A percentile compares a stretch with the other conserved stretches of the same genome.
Conservation (phyloP, 306 rosid species). For the Cyclanthera cordifolia region DNA sequence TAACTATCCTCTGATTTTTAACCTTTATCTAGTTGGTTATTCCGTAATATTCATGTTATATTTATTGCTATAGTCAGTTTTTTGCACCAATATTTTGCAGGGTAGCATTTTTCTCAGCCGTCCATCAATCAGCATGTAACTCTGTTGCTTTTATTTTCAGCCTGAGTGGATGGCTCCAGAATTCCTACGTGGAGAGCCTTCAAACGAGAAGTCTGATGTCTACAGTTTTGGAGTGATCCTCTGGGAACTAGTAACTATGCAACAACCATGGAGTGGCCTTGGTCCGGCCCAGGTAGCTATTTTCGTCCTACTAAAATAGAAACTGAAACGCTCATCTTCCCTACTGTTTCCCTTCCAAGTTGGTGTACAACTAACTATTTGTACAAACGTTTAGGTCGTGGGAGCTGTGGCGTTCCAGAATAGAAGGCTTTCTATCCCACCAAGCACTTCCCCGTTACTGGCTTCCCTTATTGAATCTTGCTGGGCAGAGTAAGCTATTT, state of each 20-base stretch:
- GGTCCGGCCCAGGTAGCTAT: constrained; percentile 64
- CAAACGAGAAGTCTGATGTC: too few species aligned
- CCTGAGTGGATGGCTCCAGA: constrained; percentile 99
- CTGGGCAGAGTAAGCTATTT: constrained; percentile 79
- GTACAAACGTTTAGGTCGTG: constrained; percentile 54
- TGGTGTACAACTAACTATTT: neutral
- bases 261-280: constrained; percentile 93
- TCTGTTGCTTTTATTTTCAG: constrained; percentile 53
- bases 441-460: constrained; percentile 54
- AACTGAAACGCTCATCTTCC: neutral
- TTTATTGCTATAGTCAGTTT: constrained; percentile 18
- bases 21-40: neutral
- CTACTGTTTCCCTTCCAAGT: neutral
- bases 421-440: constrained; percentile 65
- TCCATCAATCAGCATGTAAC: constrained; percentile 33
- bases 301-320: neutral
- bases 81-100: constrained; percentile 30
- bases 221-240: constrained; percentile 90
- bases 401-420: constrained; percentile 98
- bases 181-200: constrained; percentile 93
- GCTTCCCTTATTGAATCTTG: constrained; percentile 85
- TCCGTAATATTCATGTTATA: constrained; percentile 11
- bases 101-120: constrained; percentile 28
- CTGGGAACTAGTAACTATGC: constrained; percentile 87
- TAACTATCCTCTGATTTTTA: neutral